These are phyloP conservation scores for Xylaria sp. DNA, from an alignment of 2,329 filamentous ascomycete species.

Conservation along the genomic window DNA sequence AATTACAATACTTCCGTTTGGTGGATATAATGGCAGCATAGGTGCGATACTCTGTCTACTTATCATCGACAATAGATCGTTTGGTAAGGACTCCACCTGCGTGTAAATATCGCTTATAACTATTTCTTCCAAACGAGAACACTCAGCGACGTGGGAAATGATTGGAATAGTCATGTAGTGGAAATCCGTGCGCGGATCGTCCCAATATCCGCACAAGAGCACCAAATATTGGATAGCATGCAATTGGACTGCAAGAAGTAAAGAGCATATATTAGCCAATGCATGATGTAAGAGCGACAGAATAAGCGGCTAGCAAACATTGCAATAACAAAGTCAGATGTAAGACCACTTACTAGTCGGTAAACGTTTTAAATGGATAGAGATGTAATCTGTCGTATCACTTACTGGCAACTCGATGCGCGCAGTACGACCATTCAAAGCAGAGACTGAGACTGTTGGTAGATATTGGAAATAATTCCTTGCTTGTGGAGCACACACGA, in stretches of 20 bases:
- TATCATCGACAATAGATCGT: no score
- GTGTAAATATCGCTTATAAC: neutral
- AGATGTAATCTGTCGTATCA: neutral
- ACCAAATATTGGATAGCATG: neutral
- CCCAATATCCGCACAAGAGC: slow-evolving; percentile 27
- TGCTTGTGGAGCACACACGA: no score
- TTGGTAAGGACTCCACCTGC: fast-evolving
- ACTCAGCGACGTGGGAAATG: neutral
- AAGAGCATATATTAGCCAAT: no score
- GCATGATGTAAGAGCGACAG: neutral
- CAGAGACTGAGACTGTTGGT: neutral
- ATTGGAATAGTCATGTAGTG: neutral
- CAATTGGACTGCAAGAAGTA: neutral
- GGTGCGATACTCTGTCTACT: no score
- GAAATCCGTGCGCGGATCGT: slow-evolving; percentile 8
- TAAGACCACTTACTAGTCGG: slow-evolving; percentile 3
- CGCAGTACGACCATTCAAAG: neutral
- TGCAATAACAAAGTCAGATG: no score
- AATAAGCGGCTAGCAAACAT: neutral
- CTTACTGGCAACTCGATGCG: neutral
- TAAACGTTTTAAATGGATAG: slow-evolving; percentile 3
- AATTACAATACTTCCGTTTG: no score
- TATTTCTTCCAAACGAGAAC: slow-evolving; percentile 1
- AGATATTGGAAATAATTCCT: no score
- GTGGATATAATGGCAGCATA: no score